Evolutionary conservation across 2,329 filamentous ascomycete species (phyloP).

Genomic region (Alternaria angustiovoidea): DNA sequence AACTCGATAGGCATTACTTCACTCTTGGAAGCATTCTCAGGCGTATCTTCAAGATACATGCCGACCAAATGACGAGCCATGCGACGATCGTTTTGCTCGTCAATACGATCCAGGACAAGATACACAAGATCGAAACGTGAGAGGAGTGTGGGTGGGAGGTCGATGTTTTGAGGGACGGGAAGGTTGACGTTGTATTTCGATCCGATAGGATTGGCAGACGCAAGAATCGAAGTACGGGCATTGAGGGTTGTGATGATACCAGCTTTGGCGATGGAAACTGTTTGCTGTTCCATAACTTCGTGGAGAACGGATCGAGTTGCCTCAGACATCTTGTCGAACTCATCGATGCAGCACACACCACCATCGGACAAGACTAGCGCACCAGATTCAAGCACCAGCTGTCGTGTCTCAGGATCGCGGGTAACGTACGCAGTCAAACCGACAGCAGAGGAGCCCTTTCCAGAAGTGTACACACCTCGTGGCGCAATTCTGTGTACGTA

Average conservation of each 20-base stretch:
- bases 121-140: slow-evolving; percentile 98
- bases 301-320: slow-evolving; percentile 76
- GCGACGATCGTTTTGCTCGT: slow-evolving; percentile 87
- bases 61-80: slow-evolving; percentile 91
- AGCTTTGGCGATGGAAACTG: slow-evolving; percentile 79
- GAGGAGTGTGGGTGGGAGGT: slow-evolving; percentile 91
- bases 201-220: slow-evolving; percentile 96
- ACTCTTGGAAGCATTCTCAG: slow-evolving; percentile 78
- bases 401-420: slow-evolving; percentile 75
- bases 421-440: slow-evolving; percentile 81
- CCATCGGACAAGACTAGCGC: slow-evolving; percentile 77
- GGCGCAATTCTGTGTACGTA: slow-evolving; percentile 99
- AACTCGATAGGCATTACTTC: slow-evolving; percentile 91
- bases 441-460: slow-evolving; percentile 78
- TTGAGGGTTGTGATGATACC: slow-evolving; percentile 90
- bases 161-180: slow-evolving; percentile 97
- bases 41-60: slow-evolving; percentile 95
- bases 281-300: slow-evolving; percentile 85
- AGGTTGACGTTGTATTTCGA: slow-evolving; percentile 97
- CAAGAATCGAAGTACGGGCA: slow-evolving; percentile 92
- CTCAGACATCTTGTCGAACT: slow-evolving; percentile 83
- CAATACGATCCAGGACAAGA: slow-evolving; percentile 90
- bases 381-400: slow-evolving; percentile 77
- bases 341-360: slow-evolving; percentile 80
- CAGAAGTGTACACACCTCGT: slow-evolving; percentile 79